A percentile compares a stretch with the other conserved stretches of the same genome.
Conservation (phyloP, 352 stramenopile genomes). For the Phytophthora quininea region DNA sequence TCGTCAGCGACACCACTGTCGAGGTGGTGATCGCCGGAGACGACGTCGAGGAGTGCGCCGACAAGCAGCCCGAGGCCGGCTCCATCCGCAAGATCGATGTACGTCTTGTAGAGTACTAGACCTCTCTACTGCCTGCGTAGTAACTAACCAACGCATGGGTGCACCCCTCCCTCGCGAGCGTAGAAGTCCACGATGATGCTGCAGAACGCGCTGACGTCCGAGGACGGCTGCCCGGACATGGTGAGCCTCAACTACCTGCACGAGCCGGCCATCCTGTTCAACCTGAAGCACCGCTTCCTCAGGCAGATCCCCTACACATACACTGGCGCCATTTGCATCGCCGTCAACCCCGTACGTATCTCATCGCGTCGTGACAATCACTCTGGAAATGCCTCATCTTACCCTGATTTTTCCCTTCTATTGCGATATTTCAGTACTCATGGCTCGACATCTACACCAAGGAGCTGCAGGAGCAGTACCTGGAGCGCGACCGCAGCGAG, state of each 20-base stretch:
- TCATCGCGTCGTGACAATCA: neutral
- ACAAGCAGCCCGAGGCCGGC: conserved; percentile 66
- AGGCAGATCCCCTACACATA: conserved; percentile 95
- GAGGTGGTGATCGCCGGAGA: conserved; percentile 80
- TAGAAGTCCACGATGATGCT: conserved; percentile 83
- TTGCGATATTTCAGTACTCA: conserved; percentile 72
- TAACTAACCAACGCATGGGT: neutral
- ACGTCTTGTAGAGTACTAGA: conserved; percentile 5
- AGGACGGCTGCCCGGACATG: conserved; percentile 83
- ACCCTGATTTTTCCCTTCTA: conserved; percentile 9
- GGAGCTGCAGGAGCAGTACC: conserved; percentile 81
- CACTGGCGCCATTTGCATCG: conserved; percentile 97
- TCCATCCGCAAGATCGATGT: conserved; percentile 57
- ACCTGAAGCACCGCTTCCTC: conserved; percentile 90
- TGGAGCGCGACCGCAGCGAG: conserved; percentile 70
- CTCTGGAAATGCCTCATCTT: neutral
- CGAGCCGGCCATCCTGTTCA: conserved; percentile 92
- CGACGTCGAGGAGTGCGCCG: conserved; percentile 62
- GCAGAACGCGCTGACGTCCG: conserved; percentile 62
- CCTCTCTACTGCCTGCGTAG: neutral
- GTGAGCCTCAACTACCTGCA: conserved; percentile 91
- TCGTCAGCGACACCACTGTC: conserved; percentile 82
- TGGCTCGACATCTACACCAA: conserved; percentile 91
- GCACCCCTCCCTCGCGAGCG: neutral
- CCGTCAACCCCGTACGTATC: conserved; percentile 94